Evolutionary conservation across 441 rosid genomes (phyloP), one percentile per base, ranked within the genome.

Genomic region (Gossypium trilobum): DNA sequence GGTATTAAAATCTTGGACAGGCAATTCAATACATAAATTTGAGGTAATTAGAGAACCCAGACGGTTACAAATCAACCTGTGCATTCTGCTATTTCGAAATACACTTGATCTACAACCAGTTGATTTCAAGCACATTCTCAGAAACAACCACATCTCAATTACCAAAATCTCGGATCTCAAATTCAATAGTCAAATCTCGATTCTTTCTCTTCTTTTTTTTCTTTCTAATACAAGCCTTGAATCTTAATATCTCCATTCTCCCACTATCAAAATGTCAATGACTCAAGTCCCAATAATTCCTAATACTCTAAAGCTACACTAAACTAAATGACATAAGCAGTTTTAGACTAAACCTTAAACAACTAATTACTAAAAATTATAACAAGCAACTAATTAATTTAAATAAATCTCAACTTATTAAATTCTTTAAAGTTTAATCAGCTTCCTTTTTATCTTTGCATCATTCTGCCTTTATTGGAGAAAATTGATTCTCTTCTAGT

Each of bases 131-230:
- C 29, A 64, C 36, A 64, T 42, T 64, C 54, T 42, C 14, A 51
- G 17, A 19, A 17, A 16, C 62, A 54, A 69, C 39, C 48, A 3
- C 14, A 33, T 54, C 64, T 57, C 73, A 70, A 55, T 33, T 70
- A n/a, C 61, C 20, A 36, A 58, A 70, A 56, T 58, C 36, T 58
- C 22, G 10, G 3, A 54, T 27, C 60, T 29, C 73, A 46, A 48
- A 14, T 51, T 20, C 20, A 68, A 20, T 20, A 25, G 58, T 67
- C 44, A 67, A 51, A 27, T 67, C 14, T 67, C 16, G 8, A 50
- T 27, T 36, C 51, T 36, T 36, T 8, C 44, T 36, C 44, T 7
- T 54, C 10, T 19, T 54, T 19, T 6, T 8, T 19, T 19, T 54
- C 22, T 54, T 17, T 16, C 20, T 5, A 50, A 52, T 54, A 54